Base-by-base conservation (phyloP, 768 basidiomycete species). In the Auriscalpium vulgare region DNA sequence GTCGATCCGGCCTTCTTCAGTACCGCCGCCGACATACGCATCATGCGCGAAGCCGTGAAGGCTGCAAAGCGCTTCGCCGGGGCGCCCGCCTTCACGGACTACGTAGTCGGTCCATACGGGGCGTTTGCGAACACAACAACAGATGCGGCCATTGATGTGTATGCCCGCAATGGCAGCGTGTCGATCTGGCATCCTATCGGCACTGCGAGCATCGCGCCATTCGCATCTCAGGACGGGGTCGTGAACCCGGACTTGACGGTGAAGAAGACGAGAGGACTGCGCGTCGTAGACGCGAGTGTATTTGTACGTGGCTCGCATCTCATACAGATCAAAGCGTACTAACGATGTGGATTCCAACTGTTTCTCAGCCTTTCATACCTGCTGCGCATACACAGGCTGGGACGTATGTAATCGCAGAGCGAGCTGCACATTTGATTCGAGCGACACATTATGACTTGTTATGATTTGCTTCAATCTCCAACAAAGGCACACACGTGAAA, bases 1-100 rank as follows among this genome's bases (percentile, higher is more conserved):
- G 79, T 84, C 63, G 72, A 84, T 60, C 78, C 80, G 4, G 72
- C 72, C 46, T 74, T 77, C 65, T 68, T 78, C 21, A 64, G 52
- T 29, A 66, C 67, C 9, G 50, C 56, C 1, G 67, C 71, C 38
- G 75, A 74, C 53, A 64, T 69, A 3, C 57, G 63, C 36, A 59
- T 59, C n/a, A 65, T 74, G 66, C 61, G 61, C 8, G 57, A 70
- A 48, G 66, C 65, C 9, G 58, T 73, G 9, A 54, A 64, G 40
- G 65, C 56, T 13, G 66, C 63, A 4, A 35, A 53, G 10, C 57
- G 62, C 17, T 71, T 73, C 53, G 23, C 68, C 13, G 53, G 64
- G 7, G 67, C 68, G 1, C 47, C 64, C n/a, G 61, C 65, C 0
- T 75, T 69, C 69, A 48, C 61, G 4, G 66, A 62, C 10, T 73